These are phyloP conservation scores for Colletotrichum simmondsii DNA, from an alignment of 2,329 filamentous ascomycete genomes.

Conservation along the genomic window DNA sequence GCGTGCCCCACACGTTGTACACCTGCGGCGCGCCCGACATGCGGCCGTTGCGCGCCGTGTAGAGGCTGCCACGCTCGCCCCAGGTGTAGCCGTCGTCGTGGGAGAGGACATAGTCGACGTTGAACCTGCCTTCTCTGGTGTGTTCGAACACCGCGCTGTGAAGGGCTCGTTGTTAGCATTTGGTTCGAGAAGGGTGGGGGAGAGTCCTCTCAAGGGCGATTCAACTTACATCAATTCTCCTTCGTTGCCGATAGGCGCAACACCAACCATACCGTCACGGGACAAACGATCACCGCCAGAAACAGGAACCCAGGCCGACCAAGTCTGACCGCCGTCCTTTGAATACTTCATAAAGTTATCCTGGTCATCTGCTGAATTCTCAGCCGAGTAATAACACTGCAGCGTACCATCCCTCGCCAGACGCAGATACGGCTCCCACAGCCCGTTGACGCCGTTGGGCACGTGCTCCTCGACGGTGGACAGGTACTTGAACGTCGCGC, in stretches of 20 bases:
- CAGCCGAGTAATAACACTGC: constrained; percentile 56
- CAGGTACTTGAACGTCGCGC: constrained; percentile 48
- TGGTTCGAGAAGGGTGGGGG: no score
- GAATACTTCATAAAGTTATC: constrained; percentile 53
- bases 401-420: constrained; percentile 49
- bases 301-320: constrained; percentile 47
- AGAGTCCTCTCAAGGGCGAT: no score
- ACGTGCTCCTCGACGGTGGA: constrained; percentile 41
- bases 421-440: constrained; percentile 59
- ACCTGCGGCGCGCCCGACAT: constrained; percentile 50
- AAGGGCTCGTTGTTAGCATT: no score
- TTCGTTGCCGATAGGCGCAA: no score
- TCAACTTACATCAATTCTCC: no score
- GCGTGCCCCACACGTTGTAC: constrained; percentile 49
- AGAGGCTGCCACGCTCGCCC: constrained; percentile 49
- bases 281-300: no score
- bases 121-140: constrained; percentile 9
- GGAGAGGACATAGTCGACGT: constrained; percentile 49
- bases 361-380: constrained; percentile 51
- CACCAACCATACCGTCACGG: no score
- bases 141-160: no score
- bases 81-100: constrained; percentile 54
- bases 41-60: constrained; percentile 45
- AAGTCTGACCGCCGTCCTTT: constrained; percentile 51
- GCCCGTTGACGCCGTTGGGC: constrained; percentile 43